Percentiles rank a stretch among this genome's conserved stretches.
phyloP scores from a whole-genome alignment of 345 rosid species.

The Pistacia atlantica region DNA sequence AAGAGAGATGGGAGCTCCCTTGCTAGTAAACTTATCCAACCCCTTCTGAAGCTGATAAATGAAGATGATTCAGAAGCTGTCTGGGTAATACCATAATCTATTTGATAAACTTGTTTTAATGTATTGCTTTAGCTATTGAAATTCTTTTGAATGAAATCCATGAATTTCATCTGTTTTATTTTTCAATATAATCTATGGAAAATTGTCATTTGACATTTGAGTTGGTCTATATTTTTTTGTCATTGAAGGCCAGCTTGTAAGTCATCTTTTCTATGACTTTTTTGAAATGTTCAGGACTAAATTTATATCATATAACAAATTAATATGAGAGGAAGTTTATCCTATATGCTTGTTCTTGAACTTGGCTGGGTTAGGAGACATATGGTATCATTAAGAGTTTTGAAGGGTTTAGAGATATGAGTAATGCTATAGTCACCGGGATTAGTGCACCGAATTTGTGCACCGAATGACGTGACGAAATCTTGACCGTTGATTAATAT shows the following conservation, averaged over 20 bases:
- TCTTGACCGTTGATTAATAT: no score
- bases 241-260: background rate
- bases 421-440: no score
- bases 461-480: no score
- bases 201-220: background rate
- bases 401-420: background rate
- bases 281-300: background rate
- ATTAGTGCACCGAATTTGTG: no score
- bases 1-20: conserved; percentile 70
- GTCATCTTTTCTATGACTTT: background rate
- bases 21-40: conserved; percentile 65
- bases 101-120: conserved; percentile 12
- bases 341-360: background rate
- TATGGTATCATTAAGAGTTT: background rate
- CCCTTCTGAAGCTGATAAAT: conserved; percentile 65
- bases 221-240: background rate
- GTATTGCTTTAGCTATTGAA: conserved; percentile 1
- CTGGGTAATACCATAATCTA: conserved; percentile 47
- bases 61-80: conserved; percentile 66
- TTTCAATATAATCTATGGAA: background rate
- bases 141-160: background rate
- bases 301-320: background rate
- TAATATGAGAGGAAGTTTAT: no score
- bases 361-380: background rate
- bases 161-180: background rate